Percentiles rank a stretch among this genome's conserved stretches.
Evolutionary conservation across 2,329 filamentous ascomycete species (phyloP).

Genomic region (Basipetospora chlamydospora): DNA sequence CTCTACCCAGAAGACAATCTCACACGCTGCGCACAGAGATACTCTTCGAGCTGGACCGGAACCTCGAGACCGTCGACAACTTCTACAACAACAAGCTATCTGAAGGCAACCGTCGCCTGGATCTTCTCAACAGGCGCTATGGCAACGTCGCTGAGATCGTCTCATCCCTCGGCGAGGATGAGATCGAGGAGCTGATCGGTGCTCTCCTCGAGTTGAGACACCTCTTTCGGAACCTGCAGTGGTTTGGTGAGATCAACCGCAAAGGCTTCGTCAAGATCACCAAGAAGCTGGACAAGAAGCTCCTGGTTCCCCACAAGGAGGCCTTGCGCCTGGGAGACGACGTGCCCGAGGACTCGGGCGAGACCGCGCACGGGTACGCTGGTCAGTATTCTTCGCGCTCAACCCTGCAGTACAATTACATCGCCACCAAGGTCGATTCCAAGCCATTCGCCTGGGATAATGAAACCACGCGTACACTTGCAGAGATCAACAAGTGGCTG

Average conservation of each 20-base stretch:
- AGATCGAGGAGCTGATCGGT: constrained; percentile 80
- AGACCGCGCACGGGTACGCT: too few species aligned
- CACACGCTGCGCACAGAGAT: too few species aligned
- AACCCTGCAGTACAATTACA: constrained; percentile 68
- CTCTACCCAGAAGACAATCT: too few species aligned
- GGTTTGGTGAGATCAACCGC: constrained; percentile 95
- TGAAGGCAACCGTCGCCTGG: constrained; percentile 70
- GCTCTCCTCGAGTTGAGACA: constrained; percentile 78
- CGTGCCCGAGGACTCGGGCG: too few species aligned
- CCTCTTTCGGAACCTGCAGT: constrained; percentile 81
- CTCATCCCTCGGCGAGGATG: constrained; percentile 68
- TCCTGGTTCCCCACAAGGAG: too few species aligned
- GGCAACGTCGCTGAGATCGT: constrained; percentile 56
- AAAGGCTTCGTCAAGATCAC: constrained; percentile 96
- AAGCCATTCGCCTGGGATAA: constrained; percentile 71
- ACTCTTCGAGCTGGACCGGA: constrained; percentile 91
- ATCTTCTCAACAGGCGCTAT: constrained; percentile 77
- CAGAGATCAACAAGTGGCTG: constrained; percentile 79
- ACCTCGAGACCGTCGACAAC: constrained; percentile 88
- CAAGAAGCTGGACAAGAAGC: constrained; percentile 96
- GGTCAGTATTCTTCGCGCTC: too few species aligned
- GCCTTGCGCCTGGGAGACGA: too few species aligned
- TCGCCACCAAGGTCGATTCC: constrained; percentile 81
- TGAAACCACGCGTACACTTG: constrained; percentile 31
- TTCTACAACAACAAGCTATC: constrained; percentile 96